Evolutionary conservation across 176 grass and related monocot species (phyloP), one percentile per base, ranked within the genome.

Genomic region (Calamus simplicifolius): DNA sequence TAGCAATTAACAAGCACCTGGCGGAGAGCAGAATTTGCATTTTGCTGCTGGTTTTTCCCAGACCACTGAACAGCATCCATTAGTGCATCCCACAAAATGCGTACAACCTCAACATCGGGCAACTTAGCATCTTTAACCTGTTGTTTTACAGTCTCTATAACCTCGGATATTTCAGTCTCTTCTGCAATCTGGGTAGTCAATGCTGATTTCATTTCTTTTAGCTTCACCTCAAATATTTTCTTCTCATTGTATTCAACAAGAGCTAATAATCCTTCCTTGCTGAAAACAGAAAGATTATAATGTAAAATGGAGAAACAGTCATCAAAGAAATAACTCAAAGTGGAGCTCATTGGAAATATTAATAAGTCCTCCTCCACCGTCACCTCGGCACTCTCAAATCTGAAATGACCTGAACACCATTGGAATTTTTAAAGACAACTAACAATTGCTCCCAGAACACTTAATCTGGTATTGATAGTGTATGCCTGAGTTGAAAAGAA

Each of bases 11-110:
- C 35, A 43, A 43, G 8, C 78, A 95, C 90, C 85, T 95, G 90
- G 27, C 87, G 75, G 73, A 97, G 87, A 21, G 87, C 92, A 72
- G 87, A 50, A 73, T 97, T 97, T 54, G 92, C 83, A 75, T 97
- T 97, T 65, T 97, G 92, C 73, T 97, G 92, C 76, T 97, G 92
- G 52, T 97, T 97, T 68, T 97, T 97, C 92, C 92, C 35, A 87
- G 92, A 97, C 92, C 92, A 97, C 78, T 97, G 87, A 75, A 91
- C 78, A 77, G 92, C 87, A 50, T 43, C 92, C 92, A 97, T 97
- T 56, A 97, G 61, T 15, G 91, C 92, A 64, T 97, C 92, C 92
- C 92, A 97, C 27, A 97, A 56, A 81, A 97, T 91, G 51, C 87
- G 78, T 17, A 97, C 82, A 67, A 97, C 87, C 35, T 43, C 35